Evolutionary conservation across 2,329 filamentous ascomycete species (phyloP), one percentile per base, ranked within the genome.

Genomic region (Colletotrichum aenigma): DNA sequence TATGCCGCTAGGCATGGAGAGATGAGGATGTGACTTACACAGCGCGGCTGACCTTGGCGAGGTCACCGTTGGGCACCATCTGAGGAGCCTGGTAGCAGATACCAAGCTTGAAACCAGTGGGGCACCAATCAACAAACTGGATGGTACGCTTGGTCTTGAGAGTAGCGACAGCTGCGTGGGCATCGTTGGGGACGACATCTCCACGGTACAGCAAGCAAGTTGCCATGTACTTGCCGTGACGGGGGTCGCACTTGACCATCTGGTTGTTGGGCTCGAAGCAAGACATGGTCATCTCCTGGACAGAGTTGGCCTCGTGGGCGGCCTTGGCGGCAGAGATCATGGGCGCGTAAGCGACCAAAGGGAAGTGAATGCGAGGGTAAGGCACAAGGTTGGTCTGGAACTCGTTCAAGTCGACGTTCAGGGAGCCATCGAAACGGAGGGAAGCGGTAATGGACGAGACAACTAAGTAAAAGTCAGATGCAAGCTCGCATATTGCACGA

Each of bases 211-310:
- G 90, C 88, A 99, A 88, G 88, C 96, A 98, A 82, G 96, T 98
- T 79, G 96, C 96, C 96, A 99, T 99, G 93, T 99, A 99, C 92
- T 99, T 99, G 88, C 96, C 96, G 87, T 97, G 96, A 84, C 96
- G 96, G 81, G 96, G 96, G 86, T 99, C 97, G 85, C 96, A 99
- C 92, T 98, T 98, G 86, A 99, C 96, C 96, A 99, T 99, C 94
- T 99, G 96, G 93, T 98, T 98, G 93, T 98, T 95, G 82, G 96
- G 96, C 93, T 99, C 96, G 90, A 99, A 99, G 94, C 96, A 98
- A 80, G 95, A 95, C 93, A 96, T 97, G 87, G 95, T 97, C 90
- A 98, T 98, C 91, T 98, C 97, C 88, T 96, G 94, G 80, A 98
- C 96, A 32, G 95, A 97, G 93, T 98, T 98, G 91, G 96, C 93